These are phyloP conservation scores for Tolypocladium nubicola DNA, from an alignment of 2,329 filamentous ascomycete species.

Conservation along the genomic window DNA sequence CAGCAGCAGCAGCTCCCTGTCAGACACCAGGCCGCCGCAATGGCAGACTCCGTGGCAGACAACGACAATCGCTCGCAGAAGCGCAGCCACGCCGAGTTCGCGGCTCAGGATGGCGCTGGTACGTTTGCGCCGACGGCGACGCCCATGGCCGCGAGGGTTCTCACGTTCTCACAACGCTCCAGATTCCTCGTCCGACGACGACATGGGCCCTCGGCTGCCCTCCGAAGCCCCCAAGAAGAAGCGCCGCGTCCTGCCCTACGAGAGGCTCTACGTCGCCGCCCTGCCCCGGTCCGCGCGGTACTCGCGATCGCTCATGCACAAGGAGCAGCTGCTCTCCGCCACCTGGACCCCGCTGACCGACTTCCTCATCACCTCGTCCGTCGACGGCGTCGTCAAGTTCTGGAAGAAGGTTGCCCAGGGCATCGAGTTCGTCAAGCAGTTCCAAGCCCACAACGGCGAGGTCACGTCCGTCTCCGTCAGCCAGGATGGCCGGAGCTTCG, in stretches of 20 bases:
- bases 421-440: constrained; percentile 98
- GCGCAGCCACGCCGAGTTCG: constrained; percentile 46
- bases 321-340: constrained; percentile 81
- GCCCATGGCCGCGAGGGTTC: not conserved
- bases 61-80: constrained; percentile 26
- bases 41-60: constrained; percentile 14
- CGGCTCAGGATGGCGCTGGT: constrained; percentile 34
- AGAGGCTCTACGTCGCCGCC: constrained; percentile 88
- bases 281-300: constrained; percentile 74
- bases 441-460: constrained; percentile 79
- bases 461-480: constrained; percentile 78
- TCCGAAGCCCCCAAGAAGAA: constrained; percentile 81
- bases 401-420: constrained; percentile 92
- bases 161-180: constrained; percentile 8
- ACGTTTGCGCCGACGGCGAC: constrained; percentile 5
- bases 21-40: not conserved
- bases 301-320: constrained; percentile 96
- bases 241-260: constrained; percentile 79
- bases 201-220: constrained; percentile 87
- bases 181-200: constrained; percentile 74
- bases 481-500: constrained; percentile 85
- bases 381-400: constrained; percentile 96
- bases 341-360: constrained; percentile 86
- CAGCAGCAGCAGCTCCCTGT: not conserved
- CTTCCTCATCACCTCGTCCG: constrained; percentile 87